A percentile compares a stretch with the other conserved stretches of the same genome.
Conservation (phyloP, 2,329 filamentous ascomycete species). For the Dothistroma pini region DNA sequence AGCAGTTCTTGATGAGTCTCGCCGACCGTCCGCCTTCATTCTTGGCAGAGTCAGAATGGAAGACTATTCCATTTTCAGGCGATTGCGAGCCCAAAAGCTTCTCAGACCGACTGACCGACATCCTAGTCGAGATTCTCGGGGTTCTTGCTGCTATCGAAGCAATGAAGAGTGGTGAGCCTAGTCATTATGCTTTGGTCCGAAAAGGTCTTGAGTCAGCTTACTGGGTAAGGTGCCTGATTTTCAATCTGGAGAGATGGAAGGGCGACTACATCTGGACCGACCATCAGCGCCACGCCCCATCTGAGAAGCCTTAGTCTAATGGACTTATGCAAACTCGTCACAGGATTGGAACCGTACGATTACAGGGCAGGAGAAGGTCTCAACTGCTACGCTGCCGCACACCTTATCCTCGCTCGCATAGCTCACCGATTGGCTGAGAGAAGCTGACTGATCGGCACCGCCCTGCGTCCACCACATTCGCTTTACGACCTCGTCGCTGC, state of each 20-base stretch:
- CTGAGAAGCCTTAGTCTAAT: slow-evolving; percentile 5
- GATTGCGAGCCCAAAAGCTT: slow-evolving; percentile 12
- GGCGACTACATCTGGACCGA: slow-evolving; percentile 6
- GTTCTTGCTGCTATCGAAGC: slow-evolving; percentile 6
- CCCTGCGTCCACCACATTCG: slow-evolving; percentile 6
- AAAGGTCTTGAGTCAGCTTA: slow-evolving; percentile 7
- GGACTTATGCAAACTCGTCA: slow-evolving; percentile 8
- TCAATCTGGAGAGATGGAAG: slow-evolving; percentile 11
- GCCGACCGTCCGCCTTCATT: slow-evolving; percentile 7
- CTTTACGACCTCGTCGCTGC: slow-evolving; percentile 10
- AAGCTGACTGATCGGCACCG: slow-evolving; percentile 7
- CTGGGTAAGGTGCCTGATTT: slow-evolving; percentile 8
- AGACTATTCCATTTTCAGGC: slow-evolving; percentile 9
- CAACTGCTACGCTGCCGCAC: slow-evolving; percentile 11
- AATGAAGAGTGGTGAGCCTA: background rate
- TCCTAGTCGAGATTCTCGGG: slow-evolving; percentile 7
- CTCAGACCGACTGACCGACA: slow-evolving; percentile 8
- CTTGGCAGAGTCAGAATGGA: slow-evolving; percentile 8
- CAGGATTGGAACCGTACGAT: slow-evolving; percentile 2
- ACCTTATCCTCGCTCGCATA: slow-evolving; percentile 10
- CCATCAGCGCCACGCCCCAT: background rate
- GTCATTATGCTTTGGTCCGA: slow-evolving; percentile 7
- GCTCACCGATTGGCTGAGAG: slow-evolving; percentile 6
- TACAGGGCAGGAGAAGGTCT: slow-evolving; percentile 9
- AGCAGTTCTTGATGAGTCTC: slow-evolving; percentile 7